Evolutionary conservation across 176 grass and related monocot species (phyloP).

Genomic region (Alopecurus myosuroides): DNA sequence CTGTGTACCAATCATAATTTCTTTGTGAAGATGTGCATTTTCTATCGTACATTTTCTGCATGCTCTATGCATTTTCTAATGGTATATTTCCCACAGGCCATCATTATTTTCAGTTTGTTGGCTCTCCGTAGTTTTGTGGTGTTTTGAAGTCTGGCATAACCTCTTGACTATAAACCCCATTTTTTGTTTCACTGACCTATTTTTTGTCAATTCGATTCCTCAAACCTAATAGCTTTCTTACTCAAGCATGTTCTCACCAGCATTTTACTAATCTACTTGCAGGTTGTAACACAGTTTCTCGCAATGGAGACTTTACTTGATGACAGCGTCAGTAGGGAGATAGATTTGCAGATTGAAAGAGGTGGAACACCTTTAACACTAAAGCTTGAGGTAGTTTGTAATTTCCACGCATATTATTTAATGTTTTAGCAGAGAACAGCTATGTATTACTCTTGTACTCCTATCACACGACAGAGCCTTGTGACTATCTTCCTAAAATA

Average conservation of each 20-base stretch:
- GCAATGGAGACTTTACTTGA: conserved; percentile 92
- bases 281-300: conserved; percentile 99
- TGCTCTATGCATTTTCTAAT: neutral
- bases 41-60: neutral
- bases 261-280: conserved; percentile 23
- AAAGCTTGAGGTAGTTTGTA: conserved; percentile 64
- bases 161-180: neutral
- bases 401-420: neutral
- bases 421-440: neutral
- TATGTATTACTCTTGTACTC: neutral
- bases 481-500: neutral
- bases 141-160: neutral
- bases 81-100: neutral
- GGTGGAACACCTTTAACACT: conserved; percentile 67
- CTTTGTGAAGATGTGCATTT: neutral
- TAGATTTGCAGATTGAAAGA: conserved; percentile 88
- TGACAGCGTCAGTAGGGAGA: conserved; percentile 57
- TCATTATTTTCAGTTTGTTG: neutral
- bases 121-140: neutral
- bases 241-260: neutral
- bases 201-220: neutral
- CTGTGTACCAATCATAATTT: neutral
- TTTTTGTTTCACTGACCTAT: neutral
- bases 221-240: neutral
- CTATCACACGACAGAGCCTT: neutral